phyloP scores from a whole-genome alignment of 2,329 filamentous ascomycete species.

The Sporothrix curviconia region DNA sequence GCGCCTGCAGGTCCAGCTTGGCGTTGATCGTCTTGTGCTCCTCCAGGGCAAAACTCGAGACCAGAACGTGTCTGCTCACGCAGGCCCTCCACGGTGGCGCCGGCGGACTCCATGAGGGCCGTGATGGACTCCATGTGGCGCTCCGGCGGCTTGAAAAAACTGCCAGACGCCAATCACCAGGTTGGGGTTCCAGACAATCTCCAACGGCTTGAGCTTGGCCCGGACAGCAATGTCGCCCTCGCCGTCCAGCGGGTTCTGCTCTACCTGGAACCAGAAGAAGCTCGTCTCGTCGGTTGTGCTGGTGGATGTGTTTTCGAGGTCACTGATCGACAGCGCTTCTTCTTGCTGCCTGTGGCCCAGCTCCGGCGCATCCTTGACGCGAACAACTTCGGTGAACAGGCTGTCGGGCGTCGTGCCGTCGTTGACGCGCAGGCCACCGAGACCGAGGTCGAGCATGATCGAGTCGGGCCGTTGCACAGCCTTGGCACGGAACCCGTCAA shows the following conservation, averaged over 20 bases:
- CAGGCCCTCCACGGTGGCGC: slow-evolving; percentile 89
- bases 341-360: slow-evolving; percentile 27
- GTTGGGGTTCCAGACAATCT: slow-evolving; percentile 95
- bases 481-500: slow-evolving; percentile 90
- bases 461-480: slow-evolving; percentile 87
- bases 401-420: slow-evolving; percentile 91
- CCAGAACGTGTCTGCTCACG: slow-evolving; percentile 93
- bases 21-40: slow-evolving; percentile 98
- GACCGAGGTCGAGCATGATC: slow-evolving; percentile 76
- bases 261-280: slow-evolving; percentile 87
- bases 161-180: slow-evolving; percentile 85
- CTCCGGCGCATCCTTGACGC: slow-evolving; percentile 82
- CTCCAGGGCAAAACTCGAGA: slow-evolving; percentile 88
- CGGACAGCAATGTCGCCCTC: slow-evolving; percentile 86
- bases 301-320: slow-evolving; percentile 40
- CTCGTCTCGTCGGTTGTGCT: slow-evolving; percentile 59
- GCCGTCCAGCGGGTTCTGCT: slow-evolving; percentile 90
- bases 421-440: slow-evolving; percentile 88
- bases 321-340: slow-evolving; percentile 47
- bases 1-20: slow-evolving; percentile 89
- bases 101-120: slow-evolving; percentile 89
- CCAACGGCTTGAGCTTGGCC: slow-evolving; percentile 87
- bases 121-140: slow-evolving; percentile 97
- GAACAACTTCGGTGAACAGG: slow-evolving; percentile 89
- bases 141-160: slow-evolving; percentile 94